Evolutionary conservation across 257 asterid genomes (phyloP).

Genomic region (Penstemon eatonii): DNA sequence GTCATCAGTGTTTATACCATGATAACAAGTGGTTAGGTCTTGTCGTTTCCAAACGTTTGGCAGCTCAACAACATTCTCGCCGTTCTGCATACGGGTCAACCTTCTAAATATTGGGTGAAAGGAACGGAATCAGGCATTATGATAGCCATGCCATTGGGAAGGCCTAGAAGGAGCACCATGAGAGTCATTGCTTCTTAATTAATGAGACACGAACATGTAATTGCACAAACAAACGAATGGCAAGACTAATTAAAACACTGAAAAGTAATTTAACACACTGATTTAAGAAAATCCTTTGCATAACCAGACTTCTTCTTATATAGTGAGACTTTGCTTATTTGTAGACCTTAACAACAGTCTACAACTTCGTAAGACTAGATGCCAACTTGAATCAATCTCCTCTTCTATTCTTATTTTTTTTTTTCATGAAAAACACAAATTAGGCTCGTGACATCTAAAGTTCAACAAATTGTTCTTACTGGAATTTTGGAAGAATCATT

Average conservation of each 20-base stretch:
- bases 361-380: no score
- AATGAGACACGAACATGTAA: background rate
- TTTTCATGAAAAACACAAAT: background rate
- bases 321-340: no score
- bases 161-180: background rate
- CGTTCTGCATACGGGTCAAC: background rate
- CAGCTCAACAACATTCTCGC: background rate
- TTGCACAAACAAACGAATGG: background rate
- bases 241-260: background rate
- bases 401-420: background rate
- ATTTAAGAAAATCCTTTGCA: background rate
- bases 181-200: background rate
- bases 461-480: background rate
- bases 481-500: background rate
- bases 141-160: background rate
- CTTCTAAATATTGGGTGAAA: background rate
- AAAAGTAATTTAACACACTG: background rate
- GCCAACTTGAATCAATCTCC: background rate
- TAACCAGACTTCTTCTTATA: no score
- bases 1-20: background rate
- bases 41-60: background rate
- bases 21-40: background rate
- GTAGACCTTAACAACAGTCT: no score
- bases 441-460: constrained; percentile 12
- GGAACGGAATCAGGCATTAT: background rate